A percentile compares a stretch with the other conserved stretches of the same genome.
phyloP scores from a whole-genome alignment of 495 filamentous ascomycete genomes.

The Penicillium nucicola region DNA sequence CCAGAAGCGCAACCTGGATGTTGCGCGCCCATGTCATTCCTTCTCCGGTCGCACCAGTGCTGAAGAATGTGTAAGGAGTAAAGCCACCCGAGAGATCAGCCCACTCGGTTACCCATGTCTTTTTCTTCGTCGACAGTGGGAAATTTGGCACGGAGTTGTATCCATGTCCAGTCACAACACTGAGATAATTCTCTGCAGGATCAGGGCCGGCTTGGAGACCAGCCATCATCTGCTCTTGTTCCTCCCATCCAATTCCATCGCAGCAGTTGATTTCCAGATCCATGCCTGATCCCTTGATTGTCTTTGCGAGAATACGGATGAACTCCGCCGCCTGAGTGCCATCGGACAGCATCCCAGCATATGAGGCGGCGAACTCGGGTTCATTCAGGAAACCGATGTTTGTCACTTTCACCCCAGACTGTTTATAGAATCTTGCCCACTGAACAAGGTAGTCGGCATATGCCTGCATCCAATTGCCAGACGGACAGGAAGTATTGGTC shows the following conservation, averaged over 20 bases:
- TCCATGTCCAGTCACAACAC: conserved; percentile 46
- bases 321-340: conserved; percentile 50
- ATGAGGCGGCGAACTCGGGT: conserved; percentile 36
- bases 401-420: conserved; percentile 46
- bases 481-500: conserved; percentile 37
- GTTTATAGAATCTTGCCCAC: conserved; percentile 48
- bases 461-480: conserved; percentile 53
- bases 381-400: conserved; percentile 57
- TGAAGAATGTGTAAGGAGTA: conserved; percentile 45
- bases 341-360: conserved; percentile 16
- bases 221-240: conserved; percentile 33
- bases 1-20: conserved; percentile 42
- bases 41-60: conserved; percentile 42
- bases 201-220: conserved; percentile 41
- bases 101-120: conserved; percentile 52
- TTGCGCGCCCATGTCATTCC: conserved; percentile 55
- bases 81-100: conserved; percentile 41
- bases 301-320: conserved; percentile 41
- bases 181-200: conserved; percentile 22
- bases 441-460: conserved; percentile 54
- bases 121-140: conserved; percentile 18
- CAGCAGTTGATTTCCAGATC: conserved; percentile 45
- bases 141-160: conserved; percentile 39
- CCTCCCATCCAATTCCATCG: conserved; percentile 49
- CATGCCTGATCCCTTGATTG: conserved; percentile 35